Conservation (phyloP, 129 eudicot genomes). For the carrot (Daucus carota) region DNA sequence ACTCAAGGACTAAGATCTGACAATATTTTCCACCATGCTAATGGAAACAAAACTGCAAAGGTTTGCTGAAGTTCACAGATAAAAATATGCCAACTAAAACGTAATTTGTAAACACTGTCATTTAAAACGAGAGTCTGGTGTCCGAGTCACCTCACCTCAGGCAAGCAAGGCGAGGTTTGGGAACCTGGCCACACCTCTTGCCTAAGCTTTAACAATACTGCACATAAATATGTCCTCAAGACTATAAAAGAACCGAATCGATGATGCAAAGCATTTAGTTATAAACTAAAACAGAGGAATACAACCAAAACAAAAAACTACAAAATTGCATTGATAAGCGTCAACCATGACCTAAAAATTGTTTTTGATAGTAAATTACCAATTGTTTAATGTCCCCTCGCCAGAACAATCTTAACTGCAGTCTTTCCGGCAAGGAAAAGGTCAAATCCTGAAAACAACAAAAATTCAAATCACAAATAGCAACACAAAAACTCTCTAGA, state of each 20-base stretch:
- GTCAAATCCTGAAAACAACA: slow-evolving; percentile 1
- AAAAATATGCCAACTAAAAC: not conserved
- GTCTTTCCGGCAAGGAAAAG: not conserved
- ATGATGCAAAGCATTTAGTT: not conserved
- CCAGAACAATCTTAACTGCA: not conserved
- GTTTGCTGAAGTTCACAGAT: not conserved
- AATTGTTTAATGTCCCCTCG: not conserved
- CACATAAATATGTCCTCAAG: not conserved
- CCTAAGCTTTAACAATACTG: not conserved
- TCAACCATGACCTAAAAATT: not conserved
- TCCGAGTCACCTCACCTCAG: not conserved
- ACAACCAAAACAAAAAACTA: not conserved
- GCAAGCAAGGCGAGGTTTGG: not conserved
- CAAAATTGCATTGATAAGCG: not conserved
- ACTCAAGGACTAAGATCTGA: not conserved
- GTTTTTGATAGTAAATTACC: not conserved
- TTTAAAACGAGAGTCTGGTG: not conserved
- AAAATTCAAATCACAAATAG: not conserved
- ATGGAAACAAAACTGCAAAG: not conserved
- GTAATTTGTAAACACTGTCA: not conserved
- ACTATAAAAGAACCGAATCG: not conserved
- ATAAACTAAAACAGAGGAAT: not conserved
- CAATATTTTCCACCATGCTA: not conserved
- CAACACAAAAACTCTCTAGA: not conserved
- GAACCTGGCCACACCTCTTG: not conserved